Evolutionary conservation across 2,329 filamentous ascomycete genomes (phyloP).

Genomic region (Cordyceps fumosorosea): DNA sequence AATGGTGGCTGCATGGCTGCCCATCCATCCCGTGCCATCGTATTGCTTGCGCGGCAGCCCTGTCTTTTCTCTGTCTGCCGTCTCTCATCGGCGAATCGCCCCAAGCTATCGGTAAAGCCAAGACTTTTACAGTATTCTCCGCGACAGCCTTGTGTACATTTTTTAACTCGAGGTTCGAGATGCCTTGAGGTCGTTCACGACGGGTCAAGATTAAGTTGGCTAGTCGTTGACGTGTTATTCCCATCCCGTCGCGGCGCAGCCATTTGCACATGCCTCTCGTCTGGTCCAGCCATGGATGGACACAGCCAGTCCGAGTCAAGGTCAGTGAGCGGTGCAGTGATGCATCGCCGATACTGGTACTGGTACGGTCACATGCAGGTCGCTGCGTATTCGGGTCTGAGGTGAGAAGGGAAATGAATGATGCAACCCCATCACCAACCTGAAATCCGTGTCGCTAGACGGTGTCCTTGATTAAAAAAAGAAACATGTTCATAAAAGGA

Average conservation of each 20-base stretch:
- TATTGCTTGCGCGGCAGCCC: conserved; percentile 10
- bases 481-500: too few species aligned
- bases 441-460: too few species aligned
- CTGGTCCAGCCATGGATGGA: not conserved
- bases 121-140: not conserved
- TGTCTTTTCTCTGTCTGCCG: not conserved
- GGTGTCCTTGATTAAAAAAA: too few species aligned
- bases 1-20: not conserved
- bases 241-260: not conserved
- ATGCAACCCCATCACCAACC: not conserved
- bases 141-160: not conserved
- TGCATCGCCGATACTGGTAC: not conserved
- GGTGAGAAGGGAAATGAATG: not conserved
- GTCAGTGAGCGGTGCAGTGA: not conserved
- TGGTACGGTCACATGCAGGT: not conserved
- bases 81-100: conserved; percentile 3
- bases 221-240: not conserved
- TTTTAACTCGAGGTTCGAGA: not conserved
- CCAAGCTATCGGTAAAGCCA: not conserved
- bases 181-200: not conserved
- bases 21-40: not conserved
- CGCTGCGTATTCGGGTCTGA: not conserved
- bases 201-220: not conserved
- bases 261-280: not conserved
- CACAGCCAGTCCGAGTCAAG: not conserved